Percentiles rank a stretch among this genome's conserved stretches.
phyloP scores from a whole-genome alignment of 371 early-diverging fungal species.

The Apophysomyces variabilis region DNA sequence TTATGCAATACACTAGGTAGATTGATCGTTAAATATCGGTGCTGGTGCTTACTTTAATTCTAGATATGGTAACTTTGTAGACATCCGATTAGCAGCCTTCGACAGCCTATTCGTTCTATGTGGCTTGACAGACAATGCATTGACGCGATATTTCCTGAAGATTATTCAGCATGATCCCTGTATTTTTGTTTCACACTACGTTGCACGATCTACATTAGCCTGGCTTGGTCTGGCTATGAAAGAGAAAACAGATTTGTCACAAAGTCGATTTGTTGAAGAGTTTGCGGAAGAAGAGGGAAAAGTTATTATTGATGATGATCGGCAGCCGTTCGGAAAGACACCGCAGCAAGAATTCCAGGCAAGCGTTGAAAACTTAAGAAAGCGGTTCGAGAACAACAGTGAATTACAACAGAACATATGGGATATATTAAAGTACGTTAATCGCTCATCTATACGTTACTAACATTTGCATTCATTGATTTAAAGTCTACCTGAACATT shows the following conservation, averaged over 20 bases:
- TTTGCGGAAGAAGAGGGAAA: constrained; percentile 57
- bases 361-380: constrained; percentile 39
- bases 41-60: too few relatives aligned
- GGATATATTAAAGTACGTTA: constrained; percentile 44
- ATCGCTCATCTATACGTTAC: not conserved
- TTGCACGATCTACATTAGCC: constrained; percentile 48
- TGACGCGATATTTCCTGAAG: constrained; percentile 56
- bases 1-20: constrained; percentile 61
- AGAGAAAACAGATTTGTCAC: constrained; percentile 28
- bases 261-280: constrained; percentile 35
- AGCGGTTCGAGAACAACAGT: constrained; percentile 41
- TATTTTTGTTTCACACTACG: constrained; percentile 57
- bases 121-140: constrained; percentile 52
- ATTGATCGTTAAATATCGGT: not conserved
- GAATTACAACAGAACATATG: constrained; percentile 45
- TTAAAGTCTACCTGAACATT: constrained; percentile 34
- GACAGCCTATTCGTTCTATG: constrained; percentile 68
- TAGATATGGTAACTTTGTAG: constrained; percentile 65
- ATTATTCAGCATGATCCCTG: constrained; percentile 66
- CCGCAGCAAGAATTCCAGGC: constrained; percentile 38
- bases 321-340: constrained; percentile 22
- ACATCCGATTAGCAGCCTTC: constrained; percentile 69
- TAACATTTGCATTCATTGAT: not conserved
- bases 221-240: constrained; percentile 58
- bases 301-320: constrained; percentile 41